Conservation (phyloP, 768 basidiomycete species). For the Hygrocybe punicea region DNA sequence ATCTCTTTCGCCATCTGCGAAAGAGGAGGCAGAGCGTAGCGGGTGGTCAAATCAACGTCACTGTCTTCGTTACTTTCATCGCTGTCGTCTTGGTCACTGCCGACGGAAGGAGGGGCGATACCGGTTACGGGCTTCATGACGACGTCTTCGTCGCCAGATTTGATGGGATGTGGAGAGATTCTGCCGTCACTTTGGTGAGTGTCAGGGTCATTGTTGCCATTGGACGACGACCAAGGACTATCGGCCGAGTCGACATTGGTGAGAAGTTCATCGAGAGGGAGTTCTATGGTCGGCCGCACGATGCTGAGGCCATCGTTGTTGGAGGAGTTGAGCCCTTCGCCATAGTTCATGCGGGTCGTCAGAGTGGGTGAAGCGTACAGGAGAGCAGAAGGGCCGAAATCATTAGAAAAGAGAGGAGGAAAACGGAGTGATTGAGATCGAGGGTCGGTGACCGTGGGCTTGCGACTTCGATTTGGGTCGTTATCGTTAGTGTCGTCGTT, state of each 20-base stretch:
- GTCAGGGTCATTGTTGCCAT: conserved; percentile 10
- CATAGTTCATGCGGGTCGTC: conserved; percentile 69
- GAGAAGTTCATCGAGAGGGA: conserved; percentile 81
- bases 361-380: conserved; percentile 66
- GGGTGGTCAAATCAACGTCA: conserved; percentile 13
- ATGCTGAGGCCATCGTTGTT: conserved; percentile 57
- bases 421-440: conserved; percentile 54
- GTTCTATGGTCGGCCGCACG: conserved; percentile 76
- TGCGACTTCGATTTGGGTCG: conserved; percentile 35
- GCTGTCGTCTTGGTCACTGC: conserved; percentile 33
- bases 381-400: conserved; percentile 76
- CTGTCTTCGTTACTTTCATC: conserved; percentile 38
- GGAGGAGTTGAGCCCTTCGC: conserved; percentile 60
- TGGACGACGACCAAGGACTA: conserved; percentile 10
- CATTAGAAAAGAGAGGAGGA: conserved; percentile 67
- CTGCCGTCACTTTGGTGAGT: neutral
- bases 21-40: conserved; percentile 31
- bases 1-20: conserved; percentile 42
- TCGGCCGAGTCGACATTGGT: conserved; percentile 37
- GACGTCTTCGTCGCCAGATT: neutral
- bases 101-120: conserved; percentile 7
- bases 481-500: conserved; percentile 37
- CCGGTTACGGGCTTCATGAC: neutral
- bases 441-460: conserved; percentile 15
- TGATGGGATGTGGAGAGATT: neutral